These are phyloP conservation scores for Phylloporus sp. DNA, from an alignment of 768 basidiomycete species.

Conservation along the genomic window DNA sequence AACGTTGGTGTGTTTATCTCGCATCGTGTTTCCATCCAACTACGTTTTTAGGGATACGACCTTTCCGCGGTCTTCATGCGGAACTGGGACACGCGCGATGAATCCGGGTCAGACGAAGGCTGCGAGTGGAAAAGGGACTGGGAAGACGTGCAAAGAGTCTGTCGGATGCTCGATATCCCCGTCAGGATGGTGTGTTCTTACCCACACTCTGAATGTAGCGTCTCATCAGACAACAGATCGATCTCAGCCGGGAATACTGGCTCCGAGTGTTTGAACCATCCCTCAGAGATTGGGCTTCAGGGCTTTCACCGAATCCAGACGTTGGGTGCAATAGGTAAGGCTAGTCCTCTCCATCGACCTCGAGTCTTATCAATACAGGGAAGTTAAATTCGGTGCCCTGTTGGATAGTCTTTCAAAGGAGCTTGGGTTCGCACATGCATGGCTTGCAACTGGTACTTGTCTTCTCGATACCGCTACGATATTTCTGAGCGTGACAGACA, in stretches of 20 bases:
- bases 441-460: conserved; percentile 75
- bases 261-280: conserved; percentile 86
- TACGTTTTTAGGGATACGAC: conserved; percentile 59
- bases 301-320: conserved; percentile 89
- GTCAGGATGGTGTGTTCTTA: conserved; percentile 54
- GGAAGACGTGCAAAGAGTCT: conserved; percentile 84
- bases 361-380: conserved; percentile 39
- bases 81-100: conserved; percentile 90
- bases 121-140: conserved; percentile 98
- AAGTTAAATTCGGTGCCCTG: conserved; percentile 89
- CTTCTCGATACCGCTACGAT: not conserved
- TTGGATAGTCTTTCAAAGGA: conserved; percentile 53
- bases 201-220: not conserved
- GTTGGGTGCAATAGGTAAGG: conserved; percentile 82
- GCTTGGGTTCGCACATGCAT: conserved; percentile 38
- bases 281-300: conserved; percentile 69
- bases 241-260: conserved; percentile 92
- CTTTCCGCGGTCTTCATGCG: conserved; percentile 92
- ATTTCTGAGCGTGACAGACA: conserved; percentile 21
- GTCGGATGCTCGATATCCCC: conserved; percentile 68
- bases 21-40: not conserved
- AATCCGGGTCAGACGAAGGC: conserved; percentile 70
- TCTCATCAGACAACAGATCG: conserved; percentile 48
- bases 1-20: conserved; percentile 40
- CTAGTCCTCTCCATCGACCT: too few species aligned